Base-by-base conservation (phyloP, 192 early-diverging fungal genomes). In the Paraglomus occultum region DNA sequence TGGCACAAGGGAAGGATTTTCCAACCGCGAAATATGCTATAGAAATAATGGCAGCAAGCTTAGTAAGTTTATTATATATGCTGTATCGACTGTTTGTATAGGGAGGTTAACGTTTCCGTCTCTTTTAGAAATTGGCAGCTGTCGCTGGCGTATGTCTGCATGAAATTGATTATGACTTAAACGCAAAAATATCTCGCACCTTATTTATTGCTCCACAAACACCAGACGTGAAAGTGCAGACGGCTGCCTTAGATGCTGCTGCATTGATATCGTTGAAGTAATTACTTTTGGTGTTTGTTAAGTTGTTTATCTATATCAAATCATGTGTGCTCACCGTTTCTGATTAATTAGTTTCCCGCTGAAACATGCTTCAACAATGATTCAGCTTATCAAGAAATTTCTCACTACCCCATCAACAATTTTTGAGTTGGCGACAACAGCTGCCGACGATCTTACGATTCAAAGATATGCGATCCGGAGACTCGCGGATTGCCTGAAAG, bases 31-130 rank as follows among this genome's bases (percentile, higher is more conserved):
- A 77, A 15, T 87, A 84, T 31, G 79, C 78, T 64, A 73, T 71
- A 31, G 83, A 84, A 57, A 87, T 87, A 48, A 87, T 87, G 85
- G 81, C 77, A 40, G 71, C 77, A 39, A 79, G 83, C 38, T 73
- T 87, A 73, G 85, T 86, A 78, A 71, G 70, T 50, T 7, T 47
- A 6, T 39, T 42, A 14, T 51, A 43, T 49, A 5, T 52, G 8
- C 43, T 5, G 9, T 39, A 11, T 18, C 4, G 11, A 51, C 42
- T 45, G 17, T 8, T 52, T 10, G 7, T 40, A 42, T 48, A 59
- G 20, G 11, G 22, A 18, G 18, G 59, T 59, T 23, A 15, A 0
- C 55, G 18, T 46, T 39, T n/a, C 45, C 18, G 18, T 14, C 42
- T 12, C 46, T 17, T 15, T 49, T 48, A 71, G 51, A 23, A 51